Conservation (phyloP, 2,329 filamentous ascomycete species). For the Coniochaeta pulveracea region DNA sequence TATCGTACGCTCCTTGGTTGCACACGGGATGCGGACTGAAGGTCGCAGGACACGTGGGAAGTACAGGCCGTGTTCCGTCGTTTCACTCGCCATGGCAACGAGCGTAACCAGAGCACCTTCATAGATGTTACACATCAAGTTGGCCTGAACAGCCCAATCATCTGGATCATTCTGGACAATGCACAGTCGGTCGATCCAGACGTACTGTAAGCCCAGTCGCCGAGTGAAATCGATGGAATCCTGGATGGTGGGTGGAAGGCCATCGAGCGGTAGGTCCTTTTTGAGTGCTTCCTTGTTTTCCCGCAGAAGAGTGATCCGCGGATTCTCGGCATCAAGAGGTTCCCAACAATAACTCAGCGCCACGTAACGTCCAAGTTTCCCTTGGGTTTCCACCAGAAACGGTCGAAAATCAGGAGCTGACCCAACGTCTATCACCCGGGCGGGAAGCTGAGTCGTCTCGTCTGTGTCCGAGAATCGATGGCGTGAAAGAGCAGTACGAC, state of each 20-base stretch:
- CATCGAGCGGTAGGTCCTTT: slow-evolving; percentile 3
- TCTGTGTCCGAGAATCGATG: too few relatives aligned
- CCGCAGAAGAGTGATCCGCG: slow-evolving; percentile 8
- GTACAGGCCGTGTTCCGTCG: too few relatives aligned
- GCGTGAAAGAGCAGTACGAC: neutral
- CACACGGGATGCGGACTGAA: neutral
- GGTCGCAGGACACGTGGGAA: slow-evolving; percentile 1
- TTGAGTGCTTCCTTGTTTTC: slow-evolving; percentile 7
- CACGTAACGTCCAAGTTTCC: slow-evolving; percentile 4
- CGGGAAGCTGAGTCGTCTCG: slow-evolving; percentile 5
- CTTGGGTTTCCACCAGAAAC: slow-evolving; percentile 5
- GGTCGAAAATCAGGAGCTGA: neutral
- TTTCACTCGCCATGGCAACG: too few relatives aligned
- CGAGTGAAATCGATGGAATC: slow-evolving; percentile 11
- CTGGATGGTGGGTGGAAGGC: slow-evolving; percentile 8
- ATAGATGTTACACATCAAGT: slow-evolving; percentile 9
- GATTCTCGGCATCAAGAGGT: too few relatives aligned
- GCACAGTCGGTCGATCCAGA: slow-evolving; percentile 16
- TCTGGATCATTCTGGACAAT: slow-evolving; percentile 13
- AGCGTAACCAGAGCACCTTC: too few relatives aligned
- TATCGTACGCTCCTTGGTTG: neutral
- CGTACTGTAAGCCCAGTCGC: slow-evolving; percentile 9
- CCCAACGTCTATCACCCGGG: slow-evolving; percentile 7
- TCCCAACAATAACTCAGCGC: slow-evolving; percentile 14
- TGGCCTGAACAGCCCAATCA: slow-evolving; percentile 11